Percentiles rank a stretch among this genome's conserved stretches.
Evolutionary conservation across 371 early-diverging fungal genomes (phyloP).

Genomic region (Lichtheimia ornata): DNA sequence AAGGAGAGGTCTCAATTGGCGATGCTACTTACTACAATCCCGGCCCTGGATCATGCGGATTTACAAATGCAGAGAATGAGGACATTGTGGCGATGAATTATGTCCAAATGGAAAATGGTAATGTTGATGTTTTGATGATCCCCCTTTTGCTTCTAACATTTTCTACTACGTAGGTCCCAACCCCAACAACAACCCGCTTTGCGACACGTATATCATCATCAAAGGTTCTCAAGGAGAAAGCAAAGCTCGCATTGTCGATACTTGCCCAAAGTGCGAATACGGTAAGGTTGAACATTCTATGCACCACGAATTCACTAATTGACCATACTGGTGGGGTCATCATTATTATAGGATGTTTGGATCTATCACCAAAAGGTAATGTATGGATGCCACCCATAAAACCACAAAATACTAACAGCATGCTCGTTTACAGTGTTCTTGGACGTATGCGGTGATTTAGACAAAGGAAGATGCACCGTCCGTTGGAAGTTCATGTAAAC

Average conservation of each 20-base stretch:
- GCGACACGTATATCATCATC: constrained; percentile 31
- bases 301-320: constrained; percentile 1
- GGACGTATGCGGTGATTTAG: constrained; percentile 26
- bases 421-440: constrained; percentile 18
- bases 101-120: constrained; percentile 45
- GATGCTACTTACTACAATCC: constrained; percentile 36
- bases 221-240: constrained; percentile 25
- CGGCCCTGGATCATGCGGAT: constrained; percentile 42
- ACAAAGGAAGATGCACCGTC: constrained; percentile 19
- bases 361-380: constrained; percentile 41
- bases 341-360: constrained; percentile 28
- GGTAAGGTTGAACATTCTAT: constrained; percentile 18
- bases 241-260: constrained; percentile 37
- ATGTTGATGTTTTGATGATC: no score
- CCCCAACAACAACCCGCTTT: constrained; percentile 36
- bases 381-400: background rate
- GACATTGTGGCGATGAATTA: constrained; percentile 38
- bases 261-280: constrained; percentile 35
- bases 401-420: background rate
- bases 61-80: constrained; percentile 26
- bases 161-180: constrained; percentile 29
- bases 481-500: constrained; percentile 21
- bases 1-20: constrained; percentile 10
- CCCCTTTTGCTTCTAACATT: background rate
- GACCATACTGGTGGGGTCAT: background rate